Percentiles rank a stretch among this genome's conserved stretches.
These are phyloP conservation scores for Auricularia cornea DNA, from an alignment of 768 basidiomycete species.

Conservation along the genomic window DNA sequence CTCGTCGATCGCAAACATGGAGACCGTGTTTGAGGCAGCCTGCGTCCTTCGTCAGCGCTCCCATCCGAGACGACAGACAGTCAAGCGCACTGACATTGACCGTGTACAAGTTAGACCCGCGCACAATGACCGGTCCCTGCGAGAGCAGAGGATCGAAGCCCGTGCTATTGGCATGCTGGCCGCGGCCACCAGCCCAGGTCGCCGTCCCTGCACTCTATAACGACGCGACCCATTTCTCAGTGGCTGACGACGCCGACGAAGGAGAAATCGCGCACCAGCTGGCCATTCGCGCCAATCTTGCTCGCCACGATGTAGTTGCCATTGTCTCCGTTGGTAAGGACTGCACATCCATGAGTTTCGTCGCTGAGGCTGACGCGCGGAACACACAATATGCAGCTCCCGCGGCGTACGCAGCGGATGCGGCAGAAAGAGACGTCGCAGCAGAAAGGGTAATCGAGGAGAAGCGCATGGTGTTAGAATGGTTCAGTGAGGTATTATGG, in stretches of 20 bases:
- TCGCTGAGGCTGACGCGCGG: too few species aligned
- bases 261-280: constrained; percentile 3
- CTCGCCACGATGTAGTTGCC: constrained; percentile 39
- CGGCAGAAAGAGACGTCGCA: too few species aligned
- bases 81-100: constrained; percentile 21
- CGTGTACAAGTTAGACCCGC: constrained; percentile 26
- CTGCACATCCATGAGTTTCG: too few species aligned
- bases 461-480: too few species aligned
- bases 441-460: too few species aligned
- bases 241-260: background rate
- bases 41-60: background rate
- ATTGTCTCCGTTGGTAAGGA: constrained; percentile 40
- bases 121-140: constrained; percentile 34
- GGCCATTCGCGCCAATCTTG: constrained; percentile 33
- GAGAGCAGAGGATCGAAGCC: constrained; percentile 35
- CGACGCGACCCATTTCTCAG: too few species aligned
- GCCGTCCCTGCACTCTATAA: constrained; percentile 17
- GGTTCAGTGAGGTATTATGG: too few species aligned
- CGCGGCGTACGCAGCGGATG: too few species aligned
- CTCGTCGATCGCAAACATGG: constrained; percentile 26
- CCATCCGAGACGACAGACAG: background rate
- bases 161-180: constrained; percentile 3
- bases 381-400: too few species aligned
- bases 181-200: constrained; percentile 22
- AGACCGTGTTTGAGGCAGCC: constrained; percentile 24